A percentile compares a stretch with the other conserved stretches of the same genome.
Evolutionary conservation across 495 filamentous ascomycete species (phyloP).

Genomic region (Lasiosphaeriaceae sp.): DNA sequence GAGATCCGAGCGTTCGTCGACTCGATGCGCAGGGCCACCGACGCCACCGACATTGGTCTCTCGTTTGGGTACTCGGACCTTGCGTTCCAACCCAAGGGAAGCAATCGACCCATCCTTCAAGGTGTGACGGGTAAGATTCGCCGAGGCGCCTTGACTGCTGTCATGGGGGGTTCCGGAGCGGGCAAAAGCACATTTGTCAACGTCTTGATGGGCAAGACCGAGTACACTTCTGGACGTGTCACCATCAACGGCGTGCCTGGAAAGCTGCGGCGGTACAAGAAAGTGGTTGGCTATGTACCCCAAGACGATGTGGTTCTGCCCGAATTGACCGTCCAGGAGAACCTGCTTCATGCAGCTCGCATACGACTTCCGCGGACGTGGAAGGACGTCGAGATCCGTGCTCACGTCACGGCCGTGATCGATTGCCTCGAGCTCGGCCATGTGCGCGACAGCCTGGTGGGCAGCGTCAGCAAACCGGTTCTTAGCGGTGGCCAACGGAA

Average conservation of each 20-base stretch:
- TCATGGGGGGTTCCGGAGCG: slow-evolving; percentile 50
- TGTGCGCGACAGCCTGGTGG: slow-evolving; percentile 40
- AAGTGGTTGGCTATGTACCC: slow-evolving; percentile 54
- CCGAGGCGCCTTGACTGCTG: slow-evolving; percentile 44
- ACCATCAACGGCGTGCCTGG: slow-evolving; percentile 47
- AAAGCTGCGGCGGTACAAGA: slow-evolving; percentile 45
- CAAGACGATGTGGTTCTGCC: slow-evolving; percentile 50
- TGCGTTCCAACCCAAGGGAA: slow-evolving; percentile 40
- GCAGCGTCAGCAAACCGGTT: slow-evolving; percentile 39
- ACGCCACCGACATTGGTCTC: slow-evolving; percentile 46
- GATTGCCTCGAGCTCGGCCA: slow-evolving; percentile 42
- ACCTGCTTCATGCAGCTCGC: slow-evolving; percentile 51
- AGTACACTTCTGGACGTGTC: slow-evolving; percentile 39
- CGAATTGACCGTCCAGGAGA: slow-evolving; percentile 50
- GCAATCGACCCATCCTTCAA: slow-evolving; percentile 40
- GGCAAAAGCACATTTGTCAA: slow-evolving; percentile 52
- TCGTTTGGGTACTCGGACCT: slow-evolving; percentile 47
- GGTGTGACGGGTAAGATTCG: slow-evolving; percentile 49
- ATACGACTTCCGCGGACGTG: slow-evolving; percentile 42
- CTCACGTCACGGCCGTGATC: slow-evolving; percentile 43
- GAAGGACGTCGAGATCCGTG: slow-evolving; percentile 32
- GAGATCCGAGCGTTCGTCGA: slow-evolving; percentile 46
- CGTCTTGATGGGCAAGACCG: slow-evolving; percentile 46
- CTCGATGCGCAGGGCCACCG: slow-evolving; percentile 46
- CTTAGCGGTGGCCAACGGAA: slow-evolving; percentile 50